Evolutionary conservation across 2,329 filamentous ascomycete genomes (phyloP).

Genomic region (Trichophyton rubrum): DNA sequence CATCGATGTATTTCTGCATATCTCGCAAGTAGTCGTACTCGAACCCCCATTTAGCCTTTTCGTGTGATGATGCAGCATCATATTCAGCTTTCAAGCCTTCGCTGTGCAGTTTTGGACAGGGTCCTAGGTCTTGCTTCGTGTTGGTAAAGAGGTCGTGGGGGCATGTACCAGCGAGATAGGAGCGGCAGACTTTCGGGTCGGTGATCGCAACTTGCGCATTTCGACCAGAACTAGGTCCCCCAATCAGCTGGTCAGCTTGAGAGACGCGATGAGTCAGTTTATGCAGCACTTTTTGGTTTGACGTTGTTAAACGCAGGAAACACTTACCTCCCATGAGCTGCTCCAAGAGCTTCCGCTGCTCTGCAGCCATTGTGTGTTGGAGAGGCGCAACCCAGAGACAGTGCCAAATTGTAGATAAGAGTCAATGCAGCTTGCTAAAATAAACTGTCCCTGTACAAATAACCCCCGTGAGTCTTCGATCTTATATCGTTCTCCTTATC

Average conservation of each 20-base stretch:
- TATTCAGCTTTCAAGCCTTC: conserved; percentile 85
- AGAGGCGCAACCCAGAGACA: not conserved
- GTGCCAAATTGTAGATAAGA: not conserved
- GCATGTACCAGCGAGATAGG: conserved; percentile 84
- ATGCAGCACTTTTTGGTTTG: not conserved
- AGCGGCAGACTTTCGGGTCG: conserved; percentile 88
- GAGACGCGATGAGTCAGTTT: conserved; percentile 16
- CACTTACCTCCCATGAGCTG: conserved; percentile 56
- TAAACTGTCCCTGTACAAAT: not conserved
- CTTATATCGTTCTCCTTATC: not conserved
- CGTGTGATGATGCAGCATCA: conserved; percentile 55
- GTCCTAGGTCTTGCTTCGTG: conserved; percentile 92
- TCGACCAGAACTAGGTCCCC: conserved; percentile 58
- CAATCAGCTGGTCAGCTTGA: conserved; percentile 57
- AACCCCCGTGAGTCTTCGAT: not conserved
- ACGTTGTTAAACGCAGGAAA: not conserved
- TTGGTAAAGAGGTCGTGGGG: conserved; percentile 99
- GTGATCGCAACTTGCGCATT: conserved; percentile 74
- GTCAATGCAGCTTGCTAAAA: not conserved
- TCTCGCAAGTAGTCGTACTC: conserved; percentile 96
- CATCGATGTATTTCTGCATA: conserved; percentile 91
- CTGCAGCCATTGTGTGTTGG: conserved; percentile 62
- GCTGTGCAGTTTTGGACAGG: conserved; percentile 76
- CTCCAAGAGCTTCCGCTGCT: conserved; percentile 97
- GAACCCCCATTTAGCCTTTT: conserved; percentile 71